Base-by-base conservation (phyloP, 163 green algal genomes). In the Smithsoniella earleae region DNA sequence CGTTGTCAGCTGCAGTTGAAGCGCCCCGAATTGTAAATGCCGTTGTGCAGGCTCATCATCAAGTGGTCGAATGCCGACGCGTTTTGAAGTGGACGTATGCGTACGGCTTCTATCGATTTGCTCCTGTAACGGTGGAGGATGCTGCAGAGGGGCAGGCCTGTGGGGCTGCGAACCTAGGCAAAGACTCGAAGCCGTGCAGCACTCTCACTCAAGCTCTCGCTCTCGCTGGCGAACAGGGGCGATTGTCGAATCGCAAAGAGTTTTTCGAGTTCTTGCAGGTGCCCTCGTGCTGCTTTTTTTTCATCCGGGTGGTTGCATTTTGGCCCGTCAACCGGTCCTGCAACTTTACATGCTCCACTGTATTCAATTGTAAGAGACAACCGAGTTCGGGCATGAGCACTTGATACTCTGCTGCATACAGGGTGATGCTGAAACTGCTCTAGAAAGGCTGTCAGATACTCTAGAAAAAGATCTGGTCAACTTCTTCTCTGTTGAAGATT, bases 81-180 rank as follows among this genome's bases (percentile, higher is more conserved):
- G 86, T 96, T 25, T 83, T 98, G 20, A 98, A 96, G 83, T 98
- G 94, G 92, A 97, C 93, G 44, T 98, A 98, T 77, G 87, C 89
- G 13, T 95, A 90, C 64, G 93, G 92, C 3, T 98, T 92, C 83
- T 98, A 97, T 83, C 77, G 77, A 40, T 97, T 92, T 79, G 84
- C 78, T 28, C 76, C 83, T 43, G 46, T 74, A 8, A 25, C 25
- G n/a, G 45, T 76, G 49, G 34, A 34, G 44, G 49, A 58, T 1
- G 25, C 18, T n/a, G 30, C 38, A 40, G 28, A 31, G 36, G 64
- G 36, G 40, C 22, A 73, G n/a, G 38, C 45, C 25, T 66, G 36
- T 3, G 63, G 54, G 33, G 62, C 62, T 4, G 1, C 1, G 25
- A 64, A 74, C n/a, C n/a, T n/a, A n/a, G n/a, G n/a, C n/a, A n/a